Conservation (phyloP, 495 filamentous ascomycete species). For the Penicillium manginii region DNA sequence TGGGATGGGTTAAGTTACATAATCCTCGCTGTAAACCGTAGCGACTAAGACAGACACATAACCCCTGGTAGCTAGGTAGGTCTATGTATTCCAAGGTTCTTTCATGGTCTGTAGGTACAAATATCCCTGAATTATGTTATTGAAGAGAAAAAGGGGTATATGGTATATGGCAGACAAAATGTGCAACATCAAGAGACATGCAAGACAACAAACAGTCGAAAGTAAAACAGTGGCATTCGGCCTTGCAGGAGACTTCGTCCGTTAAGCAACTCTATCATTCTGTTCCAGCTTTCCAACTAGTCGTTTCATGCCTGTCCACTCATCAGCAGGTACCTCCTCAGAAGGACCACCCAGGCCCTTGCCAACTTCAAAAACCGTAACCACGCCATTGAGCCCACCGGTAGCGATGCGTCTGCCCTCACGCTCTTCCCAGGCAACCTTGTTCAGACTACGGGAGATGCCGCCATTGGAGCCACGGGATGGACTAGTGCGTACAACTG, state of each 20-base stretch:
- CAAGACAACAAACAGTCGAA: constrained; percentile 19
- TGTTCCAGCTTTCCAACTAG: constrained; percentile 70
- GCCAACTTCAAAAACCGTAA: constrained; percentile 94
- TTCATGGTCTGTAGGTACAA: constrained; percentile 15
- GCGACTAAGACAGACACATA: no score
- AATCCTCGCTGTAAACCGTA: no score
- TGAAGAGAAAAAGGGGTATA: constrained; percentile 24
- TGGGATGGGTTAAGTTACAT: no score
- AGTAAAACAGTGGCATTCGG: constrained; percentile 15
- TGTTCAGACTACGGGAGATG: constrained; percentile 83
- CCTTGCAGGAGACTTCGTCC: constrained; percentile 1
- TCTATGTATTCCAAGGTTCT: neutral
- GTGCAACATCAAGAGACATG: constrained; percentile 12
- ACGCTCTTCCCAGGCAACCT: constrained; percentile 86
- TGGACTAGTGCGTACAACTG: constrained; percentile 74
- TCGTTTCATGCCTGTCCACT: constrained; percentile 90
- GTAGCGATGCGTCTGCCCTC: constrained; percentile 86
- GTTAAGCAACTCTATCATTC: constrained; percentile 43
- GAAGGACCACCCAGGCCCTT: constrained; percentile 74
- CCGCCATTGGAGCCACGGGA: constrained; percentile 55
- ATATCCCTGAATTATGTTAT: constrained; percentile 23
- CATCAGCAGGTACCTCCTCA: constrained; percentile 78
- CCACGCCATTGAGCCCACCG: constrained; percentile 85
- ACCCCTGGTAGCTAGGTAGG: no score
- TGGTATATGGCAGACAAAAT: constrained; percentile 30